These are phyloP conservation scores for Cordia subcordata DNA, from an alignment of 257 asterid genomes.

Conservation along the genomic window DNA sequence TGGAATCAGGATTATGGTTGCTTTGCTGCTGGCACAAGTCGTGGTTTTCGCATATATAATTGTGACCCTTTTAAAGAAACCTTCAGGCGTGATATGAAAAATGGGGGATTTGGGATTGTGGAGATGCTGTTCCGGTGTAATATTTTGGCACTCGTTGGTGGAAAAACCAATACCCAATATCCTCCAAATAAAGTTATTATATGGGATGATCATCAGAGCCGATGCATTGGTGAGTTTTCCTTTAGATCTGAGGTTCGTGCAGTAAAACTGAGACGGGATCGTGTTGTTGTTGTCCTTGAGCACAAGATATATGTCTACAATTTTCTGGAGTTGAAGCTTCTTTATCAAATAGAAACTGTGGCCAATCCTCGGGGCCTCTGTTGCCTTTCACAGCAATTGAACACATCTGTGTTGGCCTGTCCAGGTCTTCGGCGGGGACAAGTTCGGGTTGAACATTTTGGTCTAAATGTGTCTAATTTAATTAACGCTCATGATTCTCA, in stretches of 20 bases:
- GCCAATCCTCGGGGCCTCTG: conserved; percentile 88
- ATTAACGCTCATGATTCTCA: conserved; percentile 85
- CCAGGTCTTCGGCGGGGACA: conserved; percentile 85
- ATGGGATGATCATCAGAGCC: conserved; percentile 98
- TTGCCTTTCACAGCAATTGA: conserved; percentile 74
- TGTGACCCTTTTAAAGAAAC: conserved; percentile 88
- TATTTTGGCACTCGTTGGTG: conserved; percentile 88
- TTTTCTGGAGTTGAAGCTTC: conserved; percentile 86
- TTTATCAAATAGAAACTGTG: conserved; percentile 82
- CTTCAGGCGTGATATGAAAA: conserved; percentile 78
- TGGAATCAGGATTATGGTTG: conserved; percentile 97
- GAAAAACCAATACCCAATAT: conserved; percentile 59
- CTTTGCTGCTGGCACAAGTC: conserved; percentile 89
- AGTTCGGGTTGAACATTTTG: conserved; percentile 93
- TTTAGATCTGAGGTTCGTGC: conserved; percentile 91
- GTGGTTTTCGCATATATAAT: conserved; percentile 82
- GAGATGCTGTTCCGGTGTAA: conserved; percentile 95
- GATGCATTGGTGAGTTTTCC: conserved; percentile 85
- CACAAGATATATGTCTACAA: conserved; percentile 86
- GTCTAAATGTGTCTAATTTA: conserved; percentile 64
- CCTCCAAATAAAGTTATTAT: conserved; percentile 86
- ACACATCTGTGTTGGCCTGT: conserved; percentile 78
- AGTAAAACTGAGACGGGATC: conserved; percentile 78
- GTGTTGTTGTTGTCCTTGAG: conserved; percentile 79
- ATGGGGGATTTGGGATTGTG: conserved; percentile 84